phyloP scores from a whole-genome alignment of 2,329 filamentous ascomycete species.

The Calycina herbarum region DNA sequence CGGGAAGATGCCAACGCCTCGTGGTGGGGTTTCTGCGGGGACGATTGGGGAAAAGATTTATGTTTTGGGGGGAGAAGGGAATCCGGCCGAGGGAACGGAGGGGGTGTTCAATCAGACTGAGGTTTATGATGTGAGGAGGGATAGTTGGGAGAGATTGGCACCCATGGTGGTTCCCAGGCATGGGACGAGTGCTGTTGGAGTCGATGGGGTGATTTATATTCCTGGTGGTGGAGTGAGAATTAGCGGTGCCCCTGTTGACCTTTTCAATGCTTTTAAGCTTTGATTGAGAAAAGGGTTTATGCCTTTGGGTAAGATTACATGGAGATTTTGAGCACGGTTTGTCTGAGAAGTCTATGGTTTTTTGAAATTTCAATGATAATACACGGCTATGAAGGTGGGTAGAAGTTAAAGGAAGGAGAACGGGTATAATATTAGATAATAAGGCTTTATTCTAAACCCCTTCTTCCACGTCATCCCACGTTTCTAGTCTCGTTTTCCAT shows the following conservation, averaged over 20 bases:
- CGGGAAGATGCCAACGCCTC: conserved; percentile 40
- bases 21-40: conserved; percentile 38
- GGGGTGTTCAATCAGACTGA: conserved; percentile 38
- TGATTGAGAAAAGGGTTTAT: not conserved
- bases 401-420: too few species aligned
- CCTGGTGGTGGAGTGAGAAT: conserved; percentile 39
- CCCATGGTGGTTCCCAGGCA: conserved; percentile 40
- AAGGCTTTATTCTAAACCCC: too few species aligned
- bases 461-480: too few species aligned
- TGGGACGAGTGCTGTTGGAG: conserved; percentile 36
- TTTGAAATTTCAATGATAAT: too few species aligned
- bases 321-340: too few species aligned
- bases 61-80: conserved; percentile 43
- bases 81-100: conserved; percentile 21
- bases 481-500: too few species aligned
- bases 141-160: conserved; percentile 31
- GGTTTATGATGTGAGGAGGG: conserved; percentile 33
- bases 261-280: conserved; percentile 12
- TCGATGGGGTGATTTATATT: conserved; percentile 37
- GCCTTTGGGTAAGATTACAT: too few species aligned
- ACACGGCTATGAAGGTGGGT: too few species aligned
- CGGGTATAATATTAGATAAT: too few species aligned
- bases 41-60: conserved; percentile 37
- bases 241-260: not conserved
- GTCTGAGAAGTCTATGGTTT: too few species aligned